phyloP scores from a whole-genome alignment of 2,329 filamentous ascomycete genomes.

The Torrubiella hemipterigena region DNA sequence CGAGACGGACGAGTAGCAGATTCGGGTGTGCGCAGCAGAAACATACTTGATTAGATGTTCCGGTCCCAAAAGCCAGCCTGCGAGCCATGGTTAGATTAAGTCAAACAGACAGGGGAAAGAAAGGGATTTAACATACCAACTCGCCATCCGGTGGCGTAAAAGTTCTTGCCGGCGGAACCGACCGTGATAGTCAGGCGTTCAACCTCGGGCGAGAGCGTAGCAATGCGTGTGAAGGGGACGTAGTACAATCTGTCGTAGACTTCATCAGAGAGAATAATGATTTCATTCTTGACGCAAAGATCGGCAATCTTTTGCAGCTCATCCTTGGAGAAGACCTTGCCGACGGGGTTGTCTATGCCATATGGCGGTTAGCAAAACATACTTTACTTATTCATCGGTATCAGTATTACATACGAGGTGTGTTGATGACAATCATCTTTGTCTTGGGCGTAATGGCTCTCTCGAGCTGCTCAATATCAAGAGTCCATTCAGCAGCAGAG shows the following conservation, averaged over 20 bases:
- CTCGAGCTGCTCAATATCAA: constrained; percentile 76
- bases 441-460: constrained; percentile 72
- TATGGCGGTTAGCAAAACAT: neutral
- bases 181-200: constrained; percentile 84
- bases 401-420: constrained; percentile 42
- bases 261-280: constrained; percentile 85
- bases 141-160: constrained; percentile 95
- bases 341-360: constrained; percentile 72
- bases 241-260: constrained; percentile 96
- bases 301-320: constrained; percentile 80
- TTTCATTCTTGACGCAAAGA: constrained; percentile 81
- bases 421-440: constrained; percentile 92
- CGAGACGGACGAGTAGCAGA: constrained; percentile 90
- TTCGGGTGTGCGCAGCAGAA: constrained; percentile 82
- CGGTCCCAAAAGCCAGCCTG: constrained; percentile 81
- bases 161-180: constrained; percentile 94
- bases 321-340: constrained; percentile 80
- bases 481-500: constrained; percentile 75
- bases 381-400: constrained; percentile 4
- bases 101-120: neutral
- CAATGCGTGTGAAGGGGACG: constrained; percentile 85
- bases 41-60: constrained; percentile 85
- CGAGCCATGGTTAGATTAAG: constrained; percentile 2
- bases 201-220: constrained; percentile 81
- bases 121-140: constrained; percentile 39